Evolutionary conservation across 768 basidiomycete genomes (phyloP).

Genomic region (Tulasnella calospora): DNA sequence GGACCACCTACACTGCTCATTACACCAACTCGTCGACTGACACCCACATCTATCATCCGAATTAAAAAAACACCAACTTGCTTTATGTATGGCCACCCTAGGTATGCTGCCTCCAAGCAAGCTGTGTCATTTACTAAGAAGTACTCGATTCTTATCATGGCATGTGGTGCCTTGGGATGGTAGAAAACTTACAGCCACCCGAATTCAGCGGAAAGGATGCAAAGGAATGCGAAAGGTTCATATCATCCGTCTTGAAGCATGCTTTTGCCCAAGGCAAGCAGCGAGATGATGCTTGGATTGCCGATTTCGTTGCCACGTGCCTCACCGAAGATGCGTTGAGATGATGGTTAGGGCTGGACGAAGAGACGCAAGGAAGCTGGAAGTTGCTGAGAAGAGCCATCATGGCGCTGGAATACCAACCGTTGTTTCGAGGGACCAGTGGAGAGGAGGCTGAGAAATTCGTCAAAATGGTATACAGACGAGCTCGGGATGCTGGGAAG

Average conservation of each 20-base stretch:
- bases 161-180: no score
- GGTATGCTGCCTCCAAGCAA: no score
- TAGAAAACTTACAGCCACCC: no score
- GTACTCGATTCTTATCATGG: no score
- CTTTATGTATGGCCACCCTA: no score
- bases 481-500: neutral
- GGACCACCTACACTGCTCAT: no score
- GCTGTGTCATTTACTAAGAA: no score
- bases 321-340: neutral
- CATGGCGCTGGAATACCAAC: neutral
- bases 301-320: neutral
- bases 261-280: constrained; percentile 1
- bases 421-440: neutral
- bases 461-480: neutral
- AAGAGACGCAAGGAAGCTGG: neutral
- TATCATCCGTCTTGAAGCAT: neutral
- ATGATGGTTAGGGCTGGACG: neutral
- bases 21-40: no score
- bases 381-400: neutral
- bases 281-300: constrained; percentile 1
- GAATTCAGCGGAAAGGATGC: neutral
- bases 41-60: no score
- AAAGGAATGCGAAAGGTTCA: neutral
- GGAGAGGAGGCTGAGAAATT: neutral
- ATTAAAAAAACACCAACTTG: no score